Conservation (phyloP, 2,329 filamentous ascomycete genomes). For the Colletotrichum siamense region DNA sequence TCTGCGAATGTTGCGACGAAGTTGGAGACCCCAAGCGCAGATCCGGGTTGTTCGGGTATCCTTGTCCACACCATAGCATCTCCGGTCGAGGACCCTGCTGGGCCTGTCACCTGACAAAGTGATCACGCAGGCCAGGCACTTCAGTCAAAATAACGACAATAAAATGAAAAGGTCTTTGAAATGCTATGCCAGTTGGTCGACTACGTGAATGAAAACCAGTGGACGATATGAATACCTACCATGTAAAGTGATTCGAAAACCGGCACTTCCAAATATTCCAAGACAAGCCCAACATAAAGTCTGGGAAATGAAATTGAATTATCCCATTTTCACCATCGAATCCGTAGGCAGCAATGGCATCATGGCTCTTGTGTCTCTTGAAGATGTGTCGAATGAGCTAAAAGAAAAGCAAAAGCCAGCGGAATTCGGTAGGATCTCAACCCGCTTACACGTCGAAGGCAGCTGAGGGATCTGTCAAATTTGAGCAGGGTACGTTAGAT, state of each 20-base stretch:
- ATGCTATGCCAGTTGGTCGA: not conserved
- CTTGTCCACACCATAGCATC: not conserved
- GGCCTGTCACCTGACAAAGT: not conserved
- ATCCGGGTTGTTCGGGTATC: not conserved
- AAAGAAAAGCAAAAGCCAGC: not conserved
- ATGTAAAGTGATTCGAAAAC: not conserved
- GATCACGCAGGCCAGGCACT: not conserved
- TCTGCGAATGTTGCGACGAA: not conserved
- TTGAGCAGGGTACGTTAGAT: not conserved
- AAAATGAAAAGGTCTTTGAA: not conserved
- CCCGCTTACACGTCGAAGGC: not conserved
- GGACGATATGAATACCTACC: not conserved
- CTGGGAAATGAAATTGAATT: not conserved
- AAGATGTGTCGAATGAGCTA: not conserved
- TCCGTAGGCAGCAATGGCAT: accelerated
- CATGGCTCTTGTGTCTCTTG: not conserved
- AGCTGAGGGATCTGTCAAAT: accelerated
- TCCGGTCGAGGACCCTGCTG: not conserved
- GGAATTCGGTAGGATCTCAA: not conserved
- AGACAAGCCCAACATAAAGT: not conserved
- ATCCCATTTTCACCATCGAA: not conserved
- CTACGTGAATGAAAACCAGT: not conserved
- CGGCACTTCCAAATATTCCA: not conserved
- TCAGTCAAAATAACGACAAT: not conserved
- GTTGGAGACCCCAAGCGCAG: not conserved